phyloP scores from a whole-genome alignment of 1,284 basidiomycete genomes.

The Cryptococcus amylolentus region DNA sequence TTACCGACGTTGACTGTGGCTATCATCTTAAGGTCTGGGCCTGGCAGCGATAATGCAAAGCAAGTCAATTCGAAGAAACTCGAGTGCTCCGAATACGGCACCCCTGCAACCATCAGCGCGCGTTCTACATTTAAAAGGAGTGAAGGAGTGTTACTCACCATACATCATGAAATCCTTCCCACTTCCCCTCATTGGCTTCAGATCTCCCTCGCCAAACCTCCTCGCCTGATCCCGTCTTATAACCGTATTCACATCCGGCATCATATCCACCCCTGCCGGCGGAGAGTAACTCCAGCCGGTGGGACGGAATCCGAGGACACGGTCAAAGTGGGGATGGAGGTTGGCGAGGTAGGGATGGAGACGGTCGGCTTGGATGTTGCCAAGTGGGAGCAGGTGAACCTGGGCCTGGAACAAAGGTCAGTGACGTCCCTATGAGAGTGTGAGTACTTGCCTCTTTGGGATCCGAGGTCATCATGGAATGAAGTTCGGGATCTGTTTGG shows the following conservation, averaged over 20 bases:
- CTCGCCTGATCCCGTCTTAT: constrained; percentile 64
- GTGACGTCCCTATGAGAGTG: not conserved
- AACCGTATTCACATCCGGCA: constrained; percentile 63
- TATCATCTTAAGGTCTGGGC: constrained; percentile 66
- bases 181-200: constrained; percentile 70
- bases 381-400: constrained; percentile 82
- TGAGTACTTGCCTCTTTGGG: constrained; percentile 54
- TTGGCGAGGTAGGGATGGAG: constrained; percentile 73
- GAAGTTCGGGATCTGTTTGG: constrained; percentile 75
- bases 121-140: constrained; percentile 3
- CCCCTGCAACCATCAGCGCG: constrained; percentile 49
- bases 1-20: constrained; percentile 93
- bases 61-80: constrained; percentile 91
- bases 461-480: constrained; percentile 71
- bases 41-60: constrained; percentile 84
- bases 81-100: constrained; percentile 95
- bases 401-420: constrained; percentile 53
- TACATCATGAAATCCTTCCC: constrained; percentile 68
- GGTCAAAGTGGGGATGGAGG: constrained; percentile 69
- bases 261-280: constrained; percentile 62
- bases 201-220: constrained; percentile 63
- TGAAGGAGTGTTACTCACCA: constrained; percentile 49
- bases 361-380: constrained; percentile 71
- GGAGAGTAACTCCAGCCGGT: constrained; percentile 90
- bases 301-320: constrained; percentile 78